Percentiles rank a stretch among this genome's conserved stretches.
These are phyloP conservation scores for Paecilomyces sp. DNA, from an alignment of 2,329 filamentous ascomycete genomes.

Conservation along the genomic window DNA sequence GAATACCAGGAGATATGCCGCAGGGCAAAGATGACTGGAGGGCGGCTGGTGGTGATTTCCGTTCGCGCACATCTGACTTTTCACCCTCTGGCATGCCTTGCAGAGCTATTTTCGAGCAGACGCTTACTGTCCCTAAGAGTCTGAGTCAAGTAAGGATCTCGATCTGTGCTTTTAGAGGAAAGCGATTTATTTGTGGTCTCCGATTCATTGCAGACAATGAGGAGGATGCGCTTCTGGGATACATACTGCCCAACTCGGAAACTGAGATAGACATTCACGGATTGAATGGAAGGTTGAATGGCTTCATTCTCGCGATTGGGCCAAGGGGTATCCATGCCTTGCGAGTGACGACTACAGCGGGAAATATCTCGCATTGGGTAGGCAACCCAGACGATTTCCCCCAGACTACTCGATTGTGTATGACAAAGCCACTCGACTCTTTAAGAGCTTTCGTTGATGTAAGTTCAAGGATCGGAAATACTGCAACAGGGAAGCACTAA, in stretches of 20 bases:
- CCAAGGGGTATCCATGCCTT: slow-evolving; percentile 13
- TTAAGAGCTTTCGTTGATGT: slow-evolving; percentile 13
- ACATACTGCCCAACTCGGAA: slow-evolving; percentile 5
- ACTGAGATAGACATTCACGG: slow-evolving; percentile 2
- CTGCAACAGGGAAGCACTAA: background rate
- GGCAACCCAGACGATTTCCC: slow-evolving; percentile 9
- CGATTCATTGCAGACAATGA: slow-evolving; percentile 3
- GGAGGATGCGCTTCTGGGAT: slow-evolving; percentile 5
- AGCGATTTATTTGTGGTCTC: slow-evolving; percentile 9
- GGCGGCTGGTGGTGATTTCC: slow-evolving; percentile 6
- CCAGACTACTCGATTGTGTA: slow-evolving; percentile 10
- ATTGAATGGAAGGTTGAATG: slow-evolving; percentile 3
- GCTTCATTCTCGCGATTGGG: slow-evolving; percentile 9
- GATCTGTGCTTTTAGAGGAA: slow-evolving; percentile 6
- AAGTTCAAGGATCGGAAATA: background rate
- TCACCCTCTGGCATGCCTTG: slow-evolving; percentile 6
- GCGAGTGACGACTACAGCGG: slow-evolving; percentile 7
- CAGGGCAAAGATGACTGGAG: slow-evolving; percentile 3
- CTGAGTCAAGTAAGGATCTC: slow-evolving; percentile 9
- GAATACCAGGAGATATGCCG: background rate
- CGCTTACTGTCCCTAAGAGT: slow-evolving; percentile 1
- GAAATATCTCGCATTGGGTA: slow-evolving; percentile 9
- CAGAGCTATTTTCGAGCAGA: slow-evolving; percentile 7
- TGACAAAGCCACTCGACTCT: slow-evolving; percentile 8
- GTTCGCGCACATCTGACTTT: background rate